Conservation (phyloP, 2,329 filamentous ascomycete genomes). For the Fusarium bactridioides region DNA sequence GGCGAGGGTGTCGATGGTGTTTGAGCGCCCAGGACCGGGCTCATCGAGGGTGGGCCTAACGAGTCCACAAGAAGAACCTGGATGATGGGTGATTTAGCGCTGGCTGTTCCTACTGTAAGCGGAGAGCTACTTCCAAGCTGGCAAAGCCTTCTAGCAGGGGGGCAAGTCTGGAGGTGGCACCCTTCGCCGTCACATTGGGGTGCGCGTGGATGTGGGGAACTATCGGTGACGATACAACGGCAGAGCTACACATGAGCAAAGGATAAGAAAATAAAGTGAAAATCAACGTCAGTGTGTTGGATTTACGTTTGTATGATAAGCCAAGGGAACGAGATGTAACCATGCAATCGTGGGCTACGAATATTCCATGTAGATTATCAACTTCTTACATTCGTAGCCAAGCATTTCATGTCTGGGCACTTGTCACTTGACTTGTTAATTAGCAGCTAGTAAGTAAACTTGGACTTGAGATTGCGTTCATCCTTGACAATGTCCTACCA, state of each 20-base stretch:
- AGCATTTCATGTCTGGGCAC: not conserved
- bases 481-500: not conserved
- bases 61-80: constrained; percentile 19
- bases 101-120: not conserved
- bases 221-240: constrained; percentile 21
- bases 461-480: not conserved
- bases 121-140: constrained; percentile 25
- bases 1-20: constrained; percentile 32
- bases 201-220: constrained; percentile 25
- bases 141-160: constrained; percentile 21
- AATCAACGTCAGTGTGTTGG: not conserved
- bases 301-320: not conserved
- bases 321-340: not conserved
- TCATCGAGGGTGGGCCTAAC: constrained; percentile 32
- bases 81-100: constrained; percentile 32
- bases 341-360: not conserved
- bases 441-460: not conserved
- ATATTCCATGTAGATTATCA: not conserved
- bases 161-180: constrained; percentile 36
- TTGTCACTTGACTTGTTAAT: not conserved
- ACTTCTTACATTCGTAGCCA: not conserved
- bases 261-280: not conserved
- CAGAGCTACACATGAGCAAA: not conserved
- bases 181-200: constrained; percentile 28
- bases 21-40: constrained; percentile 10